phyloP scores from a whole-genome alignment of 768 basidiomycete genomes.

The Botryobasidium botryosum region DNA sequence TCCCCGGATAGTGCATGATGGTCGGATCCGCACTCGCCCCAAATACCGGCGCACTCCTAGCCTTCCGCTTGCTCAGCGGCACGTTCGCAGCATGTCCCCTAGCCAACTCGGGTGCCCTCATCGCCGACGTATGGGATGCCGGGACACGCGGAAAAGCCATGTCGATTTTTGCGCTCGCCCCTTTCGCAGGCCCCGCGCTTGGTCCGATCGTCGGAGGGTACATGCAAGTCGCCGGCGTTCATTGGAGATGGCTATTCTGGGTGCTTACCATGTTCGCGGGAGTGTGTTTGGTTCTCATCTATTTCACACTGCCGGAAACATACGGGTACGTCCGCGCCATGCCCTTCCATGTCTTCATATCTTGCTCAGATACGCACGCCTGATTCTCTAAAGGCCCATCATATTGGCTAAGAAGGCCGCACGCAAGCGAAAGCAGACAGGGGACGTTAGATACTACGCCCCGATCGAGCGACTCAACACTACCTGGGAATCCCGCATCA shows the following conservation, averaged over 20 bases:
- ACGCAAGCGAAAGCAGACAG: constrained; percentile 10
- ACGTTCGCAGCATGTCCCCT: constrained; percentile 15
- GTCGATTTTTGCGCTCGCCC: constrained; percentile 12
- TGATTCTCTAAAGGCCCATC: too few species aligned
- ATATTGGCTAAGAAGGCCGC: constrained; percentile 5
- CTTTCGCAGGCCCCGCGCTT: constrained; percentile 16
- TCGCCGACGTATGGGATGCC: constrained; percentile 18
- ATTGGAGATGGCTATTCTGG: constrained; percentile 17
- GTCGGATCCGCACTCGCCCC: constrained; percentile 22
- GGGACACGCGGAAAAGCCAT: constrained; percentile 14
- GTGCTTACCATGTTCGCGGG: constrained; percentile 15
- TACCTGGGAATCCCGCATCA: background rate
- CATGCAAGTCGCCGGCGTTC: constrained; percentile 9
- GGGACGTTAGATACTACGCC: constrained; percentile 8
- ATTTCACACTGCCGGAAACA: constrained; percentile 15
- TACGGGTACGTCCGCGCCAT: too few species aligned
- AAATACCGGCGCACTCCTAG: constrained; percentile 21
- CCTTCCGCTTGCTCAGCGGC: constrained; percentile 16
- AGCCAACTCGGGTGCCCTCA: constrained; percentile 14
- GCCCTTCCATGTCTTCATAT: too few species aligned
- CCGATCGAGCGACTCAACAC: constrained; percentile 8
- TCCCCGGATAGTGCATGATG: too few species aligned
- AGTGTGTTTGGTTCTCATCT: constrained; percentile 4
- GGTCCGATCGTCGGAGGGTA: constrained; percentile 14
- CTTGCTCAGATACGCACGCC: too few species aligned